These are phyloP conservation scores for Sisymbrium irio DNA, from an alignment of 345 rosid genomes.

Conservation along the genomic window DNA sequence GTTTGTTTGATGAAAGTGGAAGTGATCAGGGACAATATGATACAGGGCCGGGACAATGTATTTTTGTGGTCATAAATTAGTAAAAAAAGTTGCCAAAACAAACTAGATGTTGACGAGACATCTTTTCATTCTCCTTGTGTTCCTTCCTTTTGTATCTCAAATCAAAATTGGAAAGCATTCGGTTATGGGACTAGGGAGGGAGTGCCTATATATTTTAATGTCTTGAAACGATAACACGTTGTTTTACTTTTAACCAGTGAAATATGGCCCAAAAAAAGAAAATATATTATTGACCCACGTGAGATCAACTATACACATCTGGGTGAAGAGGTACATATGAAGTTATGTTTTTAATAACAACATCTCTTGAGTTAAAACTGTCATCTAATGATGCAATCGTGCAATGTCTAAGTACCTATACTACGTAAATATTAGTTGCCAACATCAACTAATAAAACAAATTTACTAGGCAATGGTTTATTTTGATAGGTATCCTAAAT, in stretches of 20 bases:
- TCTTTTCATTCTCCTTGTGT: conserved; percentile 25
- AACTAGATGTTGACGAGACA: conserved; percentile 30
- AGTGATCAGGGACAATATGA: conserved; percentile 30
- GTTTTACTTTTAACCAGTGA: conserved; percentile 8
- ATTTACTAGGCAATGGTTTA: background rate
- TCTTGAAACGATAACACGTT: background rate
- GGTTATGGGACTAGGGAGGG: conserved; percentile 6
- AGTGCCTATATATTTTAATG: background rate
- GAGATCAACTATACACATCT: background rate
- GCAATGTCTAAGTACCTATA: background rate
- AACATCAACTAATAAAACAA: background rate
- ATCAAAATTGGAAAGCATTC: background rate
- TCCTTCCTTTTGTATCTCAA: background rate
- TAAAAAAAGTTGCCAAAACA: background rate
- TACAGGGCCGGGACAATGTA: background rate
- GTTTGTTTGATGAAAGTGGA: conserved; percentile 18
- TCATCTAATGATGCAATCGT: background rate
- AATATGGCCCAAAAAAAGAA: background rate
- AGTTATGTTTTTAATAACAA: background rate
- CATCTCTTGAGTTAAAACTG: background rate
- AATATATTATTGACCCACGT: conserved; percentile 2
- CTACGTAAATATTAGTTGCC: too few species aligned
- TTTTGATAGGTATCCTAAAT: background rate
- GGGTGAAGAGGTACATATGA: background rate
- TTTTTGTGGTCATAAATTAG: background rate